phyloP scores from a whole-genome alignment of 2,329 filamentous ascomycete species.

The Fusarium nisikadoi region DNA sequence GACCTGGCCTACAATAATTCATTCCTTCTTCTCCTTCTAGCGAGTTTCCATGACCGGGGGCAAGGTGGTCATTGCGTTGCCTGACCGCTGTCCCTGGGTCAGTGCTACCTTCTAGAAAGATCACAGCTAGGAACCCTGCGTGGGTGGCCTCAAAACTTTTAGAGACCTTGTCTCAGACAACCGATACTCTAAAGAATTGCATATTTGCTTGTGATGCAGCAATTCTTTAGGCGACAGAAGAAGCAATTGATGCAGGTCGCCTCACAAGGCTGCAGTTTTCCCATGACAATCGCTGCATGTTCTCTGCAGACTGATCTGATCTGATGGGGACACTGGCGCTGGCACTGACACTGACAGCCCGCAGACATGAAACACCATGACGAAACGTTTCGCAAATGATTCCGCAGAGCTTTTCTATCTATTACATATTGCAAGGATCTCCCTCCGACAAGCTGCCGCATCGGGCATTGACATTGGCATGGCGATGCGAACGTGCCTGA shows the following conservation, averaged over 20 bases:
- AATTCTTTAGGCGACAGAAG: not conserved
- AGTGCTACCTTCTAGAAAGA: conserved; percentile 34
- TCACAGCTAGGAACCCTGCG: not conserved
- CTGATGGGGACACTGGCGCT: not conserved
- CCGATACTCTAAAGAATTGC: not conserved
- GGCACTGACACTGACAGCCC: conserved; percentile 1
- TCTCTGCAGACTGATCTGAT: not conserved
- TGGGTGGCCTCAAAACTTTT: conserved; percentile 6
- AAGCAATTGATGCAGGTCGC: conserved; percentile 4
- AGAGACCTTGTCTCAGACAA: not conserved
- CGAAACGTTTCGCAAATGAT: conserved; percentile 42
- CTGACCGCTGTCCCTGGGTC: conserved; percentile 32
- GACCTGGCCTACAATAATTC: conserved; percentile 31
- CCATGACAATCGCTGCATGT: not conserved
- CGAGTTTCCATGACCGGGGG: conserved; percentile 44
- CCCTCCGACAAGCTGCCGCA: conserved; percentile 10
- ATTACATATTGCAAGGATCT: conserved; percentile 19
- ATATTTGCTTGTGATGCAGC: not conserved
- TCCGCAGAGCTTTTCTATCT: conserved; percentile 21
- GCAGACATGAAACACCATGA: conserved; percentile 42
- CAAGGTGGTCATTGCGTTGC: conserved; percentile 39
- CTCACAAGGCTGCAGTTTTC: conserved; percentile 18
- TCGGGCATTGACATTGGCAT: conserved; percentile 17
- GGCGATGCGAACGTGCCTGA: conserved; percentile 9
- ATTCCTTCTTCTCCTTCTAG: conserved; percentile 42